Conservation (phyloP, 768 basidiomycete species). For the Tricholoma matsutake region DNA sequence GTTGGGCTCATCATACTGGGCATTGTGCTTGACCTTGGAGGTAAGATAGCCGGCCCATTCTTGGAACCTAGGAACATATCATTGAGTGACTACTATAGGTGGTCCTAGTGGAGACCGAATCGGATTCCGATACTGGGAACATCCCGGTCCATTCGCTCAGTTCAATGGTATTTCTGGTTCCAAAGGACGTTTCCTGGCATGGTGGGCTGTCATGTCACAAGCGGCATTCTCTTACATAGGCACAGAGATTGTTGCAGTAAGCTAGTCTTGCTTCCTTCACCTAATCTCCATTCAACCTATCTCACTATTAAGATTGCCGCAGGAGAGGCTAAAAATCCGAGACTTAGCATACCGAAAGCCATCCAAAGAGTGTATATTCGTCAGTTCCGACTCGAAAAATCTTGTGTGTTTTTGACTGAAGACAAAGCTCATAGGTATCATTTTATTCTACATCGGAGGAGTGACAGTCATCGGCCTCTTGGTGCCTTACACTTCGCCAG, state of each 20-base stretch:
- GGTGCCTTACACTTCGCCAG: conserved; percentile 64
- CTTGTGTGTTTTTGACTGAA: background rate
- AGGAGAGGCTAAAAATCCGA: conserved; percentile 88
- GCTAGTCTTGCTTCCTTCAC: conserved; percentile 18
- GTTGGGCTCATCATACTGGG: conserved; percentile 68
- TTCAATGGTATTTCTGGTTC: conserved; percentile 58
- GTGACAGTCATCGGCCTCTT: conserved; percentile 80
- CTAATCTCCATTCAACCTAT: background rate
- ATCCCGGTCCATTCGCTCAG: conserved; percentile 88
- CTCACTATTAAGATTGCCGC: conserved; percentile 61
- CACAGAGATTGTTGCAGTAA: conserved; percentile 88
- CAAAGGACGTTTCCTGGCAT: conserved; percentile 70
- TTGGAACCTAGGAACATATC: background rate
- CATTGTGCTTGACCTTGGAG: conserved; percentile 78
- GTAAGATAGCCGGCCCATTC: conserved; percentile 24
- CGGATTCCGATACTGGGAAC: conserved; percentile 78
- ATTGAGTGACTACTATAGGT: conserved; percentile 38
- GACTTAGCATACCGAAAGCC: conserved; percentile 57
- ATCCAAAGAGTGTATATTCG: conserved; percentile 74
- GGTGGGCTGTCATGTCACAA: conserved; percentile 63
- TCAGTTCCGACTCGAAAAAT: conserved; percentile 20
- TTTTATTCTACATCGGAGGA: conserved; percentile 73
- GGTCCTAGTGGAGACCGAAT: conserved; percentile 77
- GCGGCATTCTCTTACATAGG: conserved; percentile 94
- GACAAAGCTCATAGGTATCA: conserved; percentile 55